Percentiles rank a stretch among this genome's conserved stretches.
Conservation (phyloP, 2,329 filamentous ascomycete genomes). For the Stachybotrys elegans region DNA sequence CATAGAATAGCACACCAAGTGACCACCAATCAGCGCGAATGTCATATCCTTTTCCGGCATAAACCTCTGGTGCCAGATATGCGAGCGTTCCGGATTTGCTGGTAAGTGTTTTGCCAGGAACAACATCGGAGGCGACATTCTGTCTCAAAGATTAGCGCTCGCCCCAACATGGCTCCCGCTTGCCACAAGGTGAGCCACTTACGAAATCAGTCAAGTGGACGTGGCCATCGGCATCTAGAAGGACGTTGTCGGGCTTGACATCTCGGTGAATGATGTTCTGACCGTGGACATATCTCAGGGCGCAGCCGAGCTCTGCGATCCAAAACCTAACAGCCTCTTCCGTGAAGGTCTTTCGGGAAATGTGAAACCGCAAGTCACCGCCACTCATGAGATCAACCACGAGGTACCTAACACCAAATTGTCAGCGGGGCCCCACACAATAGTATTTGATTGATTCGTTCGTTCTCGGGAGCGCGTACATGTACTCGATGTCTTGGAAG, state of each 20-base stretch:
- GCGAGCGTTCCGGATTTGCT: constrained; percentile 97
- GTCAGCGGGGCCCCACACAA: too few species aligned
- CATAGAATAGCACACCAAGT: constrained; percentile 94
- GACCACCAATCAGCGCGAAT: constrained; percentile 98
- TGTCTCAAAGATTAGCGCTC: constrained; percentile 30
- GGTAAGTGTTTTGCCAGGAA: constrained; percentile 74
- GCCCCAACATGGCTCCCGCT: too few species aligned
- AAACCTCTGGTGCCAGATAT: constrained; percentile 94
- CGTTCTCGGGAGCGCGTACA: constrained; percentile 53
- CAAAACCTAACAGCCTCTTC: constrained; percentile 96
- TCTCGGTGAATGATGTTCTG: constrained; percentile 89
- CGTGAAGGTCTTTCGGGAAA: constrained; percentile 95
- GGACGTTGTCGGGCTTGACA: constrained; percentile 86
- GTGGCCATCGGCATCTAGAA: constrained; percentile 84
- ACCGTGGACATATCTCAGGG: constrained; percentile 77
- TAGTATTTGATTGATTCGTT: too few species aligned
- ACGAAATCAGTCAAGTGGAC: constrained; percentile 98
- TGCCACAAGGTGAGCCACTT: constrained; percentile 28
- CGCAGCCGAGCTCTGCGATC: constrained; percentile 92
- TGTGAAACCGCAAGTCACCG: constrained; percentile 94
- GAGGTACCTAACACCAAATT: constrained; percentile 88
- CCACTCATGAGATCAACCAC: constrained; percentile 98
- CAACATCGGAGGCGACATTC: constrained; percentile 95
- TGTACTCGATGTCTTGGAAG: constrained; percentile 98
- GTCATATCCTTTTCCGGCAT: constrained; percentile 82